phyloP scores from a whole-genome alignment of 1,284 basidiomycete genomes.

The Spongiforma sp. region DNA sequence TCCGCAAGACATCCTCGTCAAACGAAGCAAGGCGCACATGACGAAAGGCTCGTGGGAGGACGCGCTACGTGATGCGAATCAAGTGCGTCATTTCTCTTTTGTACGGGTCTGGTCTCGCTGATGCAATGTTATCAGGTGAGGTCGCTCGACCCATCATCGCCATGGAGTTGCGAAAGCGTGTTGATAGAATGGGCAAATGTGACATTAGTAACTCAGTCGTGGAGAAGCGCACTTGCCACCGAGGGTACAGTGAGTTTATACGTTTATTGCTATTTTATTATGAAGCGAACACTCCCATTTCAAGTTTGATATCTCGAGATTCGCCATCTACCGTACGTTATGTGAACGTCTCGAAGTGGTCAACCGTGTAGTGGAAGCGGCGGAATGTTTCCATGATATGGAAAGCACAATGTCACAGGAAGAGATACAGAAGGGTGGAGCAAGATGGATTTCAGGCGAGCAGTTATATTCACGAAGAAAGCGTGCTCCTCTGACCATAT shows the following conservation, averaged over 20 bases:
- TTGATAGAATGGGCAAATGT: constrained; percentile 9
- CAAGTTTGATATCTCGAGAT: constrained; percentile 3
- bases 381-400: constrained; percentile 6
- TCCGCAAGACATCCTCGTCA: not conserved
- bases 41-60: no score
- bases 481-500: not conserved
- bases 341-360: constrained; percentile 4
- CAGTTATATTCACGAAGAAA: not conserved
- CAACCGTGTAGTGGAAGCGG: not conserved
- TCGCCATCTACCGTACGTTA: constrained; percentile 1
- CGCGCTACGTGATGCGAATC: no score
- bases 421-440: not conserved
- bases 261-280: not conserved
- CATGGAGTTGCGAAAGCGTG: no score
- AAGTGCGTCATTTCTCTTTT: no score
- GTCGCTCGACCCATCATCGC: no score
- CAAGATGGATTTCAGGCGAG: not conserved
- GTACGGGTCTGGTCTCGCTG: no score
- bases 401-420: not conserved
- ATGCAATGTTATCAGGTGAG: no score
- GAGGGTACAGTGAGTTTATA: not conserved
- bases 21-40: no score
- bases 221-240: not conserved
- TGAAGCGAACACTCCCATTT: not conserved
- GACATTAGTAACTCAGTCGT: not conserved